Percentiles rank a stretch among this genome's conserved stretches.
phyloP scores from a whole-genome alignment of 2,329 filamentous ascomycete genomes.

The Chrysoporthe austroafricana region DNA sequence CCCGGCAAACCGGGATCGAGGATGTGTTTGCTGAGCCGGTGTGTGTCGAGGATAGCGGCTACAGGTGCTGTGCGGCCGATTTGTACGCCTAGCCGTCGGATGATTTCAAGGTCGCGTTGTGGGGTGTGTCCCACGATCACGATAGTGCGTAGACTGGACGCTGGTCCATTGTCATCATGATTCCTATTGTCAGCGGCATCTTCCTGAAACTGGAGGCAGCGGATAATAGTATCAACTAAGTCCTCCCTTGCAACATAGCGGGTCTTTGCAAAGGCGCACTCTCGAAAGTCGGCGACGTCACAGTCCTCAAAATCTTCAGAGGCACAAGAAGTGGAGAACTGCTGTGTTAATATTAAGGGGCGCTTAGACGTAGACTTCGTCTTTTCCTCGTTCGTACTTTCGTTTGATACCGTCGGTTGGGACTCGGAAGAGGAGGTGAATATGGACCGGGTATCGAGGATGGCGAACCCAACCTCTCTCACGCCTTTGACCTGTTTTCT shows the following conservation, averaged over 20 bases:
- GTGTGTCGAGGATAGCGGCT: conserved; percentile 13
- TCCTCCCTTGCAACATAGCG: conserved; percentile 1
- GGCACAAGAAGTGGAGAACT: conserved; percentile 14
- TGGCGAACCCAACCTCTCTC: neutral
- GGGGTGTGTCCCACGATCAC: conserved; percentile 17
- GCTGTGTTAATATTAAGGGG: conserved; percentile 6
- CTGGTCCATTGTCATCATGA: too few species aligned
- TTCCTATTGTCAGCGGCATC: neutral
- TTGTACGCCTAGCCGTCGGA: conserved; percentile 8
- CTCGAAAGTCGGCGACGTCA: conserved; percentile 10
- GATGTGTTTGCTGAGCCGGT: conserved; percentile 14
- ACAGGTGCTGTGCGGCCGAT: neutral
- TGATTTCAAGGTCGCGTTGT: conserved; percentile 14
- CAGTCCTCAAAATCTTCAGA: conserved; percentile 19
- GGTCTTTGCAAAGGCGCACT: conserved; percentile 15
- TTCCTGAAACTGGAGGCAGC: conserved; percentile 6
- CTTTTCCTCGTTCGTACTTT: neutral
- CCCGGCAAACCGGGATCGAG: conserved; percentile 11
- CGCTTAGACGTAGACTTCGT: conserved; percentile 1
- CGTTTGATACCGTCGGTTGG: too few species aligned
- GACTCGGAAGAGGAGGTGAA: neutral
- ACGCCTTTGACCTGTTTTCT: neutral
- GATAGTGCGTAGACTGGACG: neutral
- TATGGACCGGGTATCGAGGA: conserved; percentile 3
- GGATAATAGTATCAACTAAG: conserved; percentile 9